Base-by-base conservation (phyloP, 805 yeast genomes). In the Myxozyma udenii region DNA sequence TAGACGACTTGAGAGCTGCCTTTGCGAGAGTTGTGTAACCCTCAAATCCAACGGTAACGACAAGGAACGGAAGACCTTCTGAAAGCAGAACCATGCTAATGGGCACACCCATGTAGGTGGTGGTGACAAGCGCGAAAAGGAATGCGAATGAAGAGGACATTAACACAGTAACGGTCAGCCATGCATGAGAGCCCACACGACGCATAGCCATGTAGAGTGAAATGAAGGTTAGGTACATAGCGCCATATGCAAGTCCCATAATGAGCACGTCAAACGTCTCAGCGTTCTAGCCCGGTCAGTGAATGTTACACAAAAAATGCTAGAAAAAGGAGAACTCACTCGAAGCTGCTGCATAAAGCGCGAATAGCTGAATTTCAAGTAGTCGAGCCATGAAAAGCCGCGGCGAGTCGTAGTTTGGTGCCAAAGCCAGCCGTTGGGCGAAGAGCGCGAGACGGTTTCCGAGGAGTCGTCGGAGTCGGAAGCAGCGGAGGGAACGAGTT, bases 61-160 rank as follows among this genome's bases (percentile, higher is more conserved):
- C 95, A 64, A 91, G 77, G 69, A 91, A 91, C 21, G 98, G 98
- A 41, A 91, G 71, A 30, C 97, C 97, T 71, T 91, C 97, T 51
- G 89, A 79, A 59, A 91, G 74, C 49, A 87, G 80, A 49, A 86
- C 72, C 49, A 87, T 73, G 6, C 95, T 81, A 28, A 91, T 83
- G 45, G 77, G 78, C 41, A 79, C 71, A 32, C 79, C 78, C 43
- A 85, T 70, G 26, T 79, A 63, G 50, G 77, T 75, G 6, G 86
- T 75, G 44, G 84, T 71, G 54, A 79, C 80, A 42, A 85, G 74
- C 1, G 96, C 96, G 60, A 86, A 79, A 51, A 88, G 72, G 63
- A 93, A 85, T 2, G 95, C 95, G 70, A 86, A 85, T 22, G 84
- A 78, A 2, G 95, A 85, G 11, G 91, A 81, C 25, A 85, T 72